Conservation (phyloP, 352 stramenopile genomes). For the Blastocystis sp. region DNA sequence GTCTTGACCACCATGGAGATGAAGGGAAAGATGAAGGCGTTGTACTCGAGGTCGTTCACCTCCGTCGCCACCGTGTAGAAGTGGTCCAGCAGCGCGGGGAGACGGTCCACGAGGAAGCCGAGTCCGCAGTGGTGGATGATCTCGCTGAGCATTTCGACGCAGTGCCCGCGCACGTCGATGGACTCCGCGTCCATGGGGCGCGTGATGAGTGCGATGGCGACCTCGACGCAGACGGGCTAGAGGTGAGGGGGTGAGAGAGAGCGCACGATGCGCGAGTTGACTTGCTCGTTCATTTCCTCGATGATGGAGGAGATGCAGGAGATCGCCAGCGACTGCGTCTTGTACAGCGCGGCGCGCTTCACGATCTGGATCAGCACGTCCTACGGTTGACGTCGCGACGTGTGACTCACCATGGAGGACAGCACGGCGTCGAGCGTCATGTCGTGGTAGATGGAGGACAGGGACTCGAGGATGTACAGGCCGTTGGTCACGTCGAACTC, state of each 20-base stretch:
- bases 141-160: neutral
- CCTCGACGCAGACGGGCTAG: neutral
- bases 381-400: neutral
- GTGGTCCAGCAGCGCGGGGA: neutral
- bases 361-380: neutral
- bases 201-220: conserved; percentile 15
- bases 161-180: conserved; percentile 6
- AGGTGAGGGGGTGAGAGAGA: neutral
- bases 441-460: neutral
- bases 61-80: neutral
- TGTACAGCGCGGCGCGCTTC: neutral
- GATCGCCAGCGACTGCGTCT: conserved; percentile 29
- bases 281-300: neutral
- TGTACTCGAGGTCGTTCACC: conserved; percentile 1
- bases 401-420: neutral
- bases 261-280: neutral
- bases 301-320: conserved; percentile 8
- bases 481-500: conserved; percentile 52
- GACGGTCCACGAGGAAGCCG: neutral
- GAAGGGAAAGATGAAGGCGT: conserved; percentile 46
- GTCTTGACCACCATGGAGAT: neutral
- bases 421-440: neutral
- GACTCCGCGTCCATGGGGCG: conserved; percentile 1
- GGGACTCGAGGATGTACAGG: conserved; percentile 54
- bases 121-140: conserved; percentile 19